Evolutionary conservation across 345 rosid species (phyloP), one percentile per base, ranked within the genome.

Genomic region (Eucalyptus paniculata): DNA sequence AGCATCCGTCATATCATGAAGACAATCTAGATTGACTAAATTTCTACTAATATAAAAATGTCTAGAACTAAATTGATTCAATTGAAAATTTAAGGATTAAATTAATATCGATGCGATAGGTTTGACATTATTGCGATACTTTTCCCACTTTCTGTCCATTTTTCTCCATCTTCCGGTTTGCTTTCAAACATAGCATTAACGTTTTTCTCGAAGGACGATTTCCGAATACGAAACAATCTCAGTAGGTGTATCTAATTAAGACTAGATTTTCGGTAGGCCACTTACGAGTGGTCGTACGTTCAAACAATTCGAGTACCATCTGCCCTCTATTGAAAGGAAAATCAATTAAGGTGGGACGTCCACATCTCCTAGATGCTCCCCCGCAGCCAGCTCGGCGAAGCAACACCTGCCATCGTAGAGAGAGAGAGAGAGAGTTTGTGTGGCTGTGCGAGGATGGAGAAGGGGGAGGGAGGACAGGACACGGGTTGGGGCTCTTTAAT

Each of bases 1-100:
- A 24, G 3, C 3, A 3, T 11, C 0, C 0, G 1, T 1, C 6
- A 9, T 56, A 1, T 9, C 13, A 56, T 24, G 30, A 56, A 1
- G 6, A 24, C 30, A 24, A 56, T 23, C 3, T 5, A 23, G 6
- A 9, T 56, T 6, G 12, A 56, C 62, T 56, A 5, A 56, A 56
- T 23, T 56, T 24, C 3, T 24, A 56, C 0, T 23, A 24, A 56
- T 23, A 24, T 24, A 24, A 56, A 24, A 56, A 56, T 2, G 1
- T 9, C 3, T 56, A 56, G 6, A 56, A 24, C 6, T 10, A 24
- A 56, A 56, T 24, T 56, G 1, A 23, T 56, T 24, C 13, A 23
- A 9, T 9, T 56, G 28, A 56, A 56, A 56, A 10, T 23, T 56
- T 56, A 23, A 56, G 1, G 2, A 56, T 9, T 24, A 3, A 56